phyloP scores from a whole-genome alignment of 257 asterid species.

The Jacaranda copaia region DNA sequence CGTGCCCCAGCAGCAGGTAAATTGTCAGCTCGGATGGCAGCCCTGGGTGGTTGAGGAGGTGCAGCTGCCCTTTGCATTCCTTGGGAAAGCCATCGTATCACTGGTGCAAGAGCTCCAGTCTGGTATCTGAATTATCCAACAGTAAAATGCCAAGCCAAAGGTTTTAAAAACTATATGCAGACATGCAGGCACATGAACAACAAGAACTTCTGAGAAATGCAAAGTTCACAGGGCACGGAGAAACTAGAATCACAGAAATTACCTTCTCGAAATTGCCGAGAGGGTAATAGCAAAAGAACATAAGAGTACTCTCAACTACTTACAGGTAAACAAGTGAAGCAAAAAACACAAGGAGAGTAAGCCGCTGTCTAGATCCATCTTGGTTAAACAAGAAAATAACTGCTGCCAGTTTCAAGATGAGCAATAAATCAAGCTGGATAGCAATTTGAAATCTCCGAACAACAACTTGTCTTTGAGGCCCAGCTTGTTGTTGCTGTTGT shows the following conservation, averaged over 20 bases:
- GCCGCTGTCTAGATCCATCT: constrained; percentile 93
- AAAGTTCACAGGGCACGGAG: constrained; percentile 15
- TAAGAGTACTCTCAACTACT: constrained; percentile 42
- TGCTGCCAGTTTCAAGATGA: constrained; percentile 88
- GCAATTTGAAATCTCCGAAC: constrained; percentile 91
- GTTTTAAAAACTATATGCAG: too few species aligned
- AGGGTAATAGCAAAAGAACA: neutral
- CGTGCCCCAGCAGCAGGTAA: constrained; percentile 63
- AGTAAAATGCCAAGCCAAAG: neutral
- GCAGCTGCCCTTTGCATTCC: constrained; percentile 96
- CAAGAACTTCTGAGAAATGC: neutral
- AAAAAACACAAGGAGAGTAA: constrained; percentile 78
- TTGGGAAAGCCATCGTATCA: constrained; percentile 92
- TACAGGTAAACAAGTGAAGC: constrained; percentile 88
- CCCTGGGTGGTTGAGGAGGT: constrained; percentile 80
- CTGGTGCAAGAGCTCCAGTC: constrained; percentile 97
- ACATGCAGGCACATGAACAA: too few species aligned
- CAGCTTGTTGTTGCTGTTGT: constrained; percentile 67
- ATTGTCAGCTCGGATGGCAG: constrained; percentile 69
- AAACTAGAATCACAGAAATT: constrained; percentile 18
- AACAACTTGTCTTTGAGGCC: constrained; percentile 74
- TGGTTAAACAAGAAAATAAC: constrained; percentile 94
- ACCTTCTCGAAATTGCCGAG: neutral
- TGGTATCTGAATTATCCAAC: constrained; percentile 68
- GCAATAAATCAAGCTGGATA: constrained; percentile 81